Percentiles rank a stretch among this genome's conserved stretches.
phyloP scores from a whole-genome alignment of 495 filamentous ascomycete genomes.

The Gamarada debralockiae region DNA sequence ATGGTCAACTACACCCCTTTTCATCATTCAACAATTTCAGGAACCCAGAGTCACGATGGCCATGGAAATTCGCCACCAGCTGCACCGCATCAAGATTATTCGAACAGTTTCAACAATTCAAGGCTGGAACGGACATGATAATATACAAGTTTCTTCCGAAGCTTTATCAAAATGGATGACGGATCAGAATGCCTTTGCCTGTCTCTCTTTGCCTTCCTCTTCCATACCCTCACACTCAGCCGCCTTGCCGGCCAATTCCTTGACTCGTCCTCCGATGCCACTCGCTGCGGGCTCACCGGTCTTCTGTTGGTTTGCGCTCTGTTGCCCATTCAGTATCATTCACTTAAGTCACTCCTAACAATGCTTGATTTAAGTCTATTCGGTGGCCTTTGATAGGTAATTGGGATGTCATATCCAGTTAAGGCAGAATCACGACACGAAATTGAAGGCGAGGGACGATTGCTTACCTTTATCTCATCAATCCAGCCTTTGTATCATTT shows the following conservation, averaged over 20 bases:
- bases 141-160: too few relatives aligned
- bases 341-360: not conserved
- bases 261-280: slow-evolving; percentile 13
- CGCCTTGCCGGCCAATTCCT: slow-evolving; percentile 20
- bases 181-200: slow-evolving; percentile 17
- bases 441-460: not conserved
- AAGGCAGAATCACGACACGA: not conserved
- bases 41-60: too few relatives aligned
- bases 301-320: slow-evolving; percentile 13
- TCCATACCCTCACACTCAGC: slow-evolving; percentile 22
- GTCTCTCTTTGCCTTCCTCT: slow-evolving; percentile 21
- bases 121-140: too few relatives aligned
- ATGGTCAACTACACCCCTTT: too few relatives aligned
- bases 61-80: too few relatives aligned
- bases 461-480: slow-evolving; percentile 16
- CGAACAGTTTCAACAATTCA: too few relatives aligned
- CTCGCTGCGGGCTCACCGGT: slow-evolving; percentile 3
- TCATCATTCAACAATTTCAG: too few relatives aligned
- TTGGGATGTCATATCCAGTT: too few relatives aligned
- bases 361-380: not conserved
- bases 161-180: too few relatives aligned
- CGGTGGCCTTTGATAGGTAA: too few relatives aligned
- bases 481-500: slow-evolving; percentile 18
- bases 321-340: not conserved
- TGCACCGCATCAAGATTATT: too few relatives aligned